Conservation (phyloP, 192 early-diverging fungal genomes). For the Glomus cerebriforme region DNA sequence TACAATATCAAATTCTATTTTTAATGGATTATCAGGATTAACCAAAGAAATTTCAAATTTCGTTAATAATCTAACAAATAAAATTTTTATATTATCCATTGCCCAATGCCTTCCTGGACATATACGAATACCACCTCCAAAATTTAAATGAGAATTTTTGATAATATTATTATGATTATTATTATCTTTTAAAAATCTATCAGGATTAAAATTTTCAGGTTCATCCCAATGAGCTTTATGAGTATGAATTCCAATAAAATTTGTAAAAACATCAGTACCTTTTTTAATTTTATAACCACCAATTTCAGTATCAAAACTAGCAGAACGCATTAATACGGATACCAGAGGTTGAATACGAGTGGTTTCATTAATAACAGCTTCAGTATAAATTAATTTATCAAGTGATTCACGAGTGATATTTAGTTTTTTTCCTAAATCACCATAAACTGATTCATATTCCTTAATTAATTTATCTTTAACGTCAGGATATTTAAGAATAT, state of each 20-base stretch:
- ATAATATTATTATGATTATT: neutral
- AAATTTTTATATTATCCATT: neutral
- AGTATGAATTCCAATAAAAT: neutral
- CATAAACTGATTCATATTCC: neutral
- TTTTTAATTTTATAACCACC: slow-evolving; percentile 4
- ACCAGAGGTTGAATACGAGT: neutral
- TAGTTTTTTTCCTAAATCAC: neutral
- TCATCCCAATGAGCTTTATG: neutral
- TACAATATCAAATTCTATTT: neutral
- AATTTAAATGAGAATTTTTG: neutral
- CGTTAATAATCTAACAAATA: neutral
- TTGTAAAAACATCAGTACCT: neutral
- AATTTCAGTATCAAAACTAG: neutral
- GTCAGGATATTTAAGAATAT: neutral
- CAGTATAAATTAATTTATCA: neutral
- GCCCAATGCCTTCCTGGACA: slow-evolving; percentile 15
- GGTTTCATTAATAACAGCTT: slow-evolving; percentile 15
- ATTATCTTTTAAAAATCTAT: neutral
- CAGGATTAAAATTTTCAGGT: neutral
- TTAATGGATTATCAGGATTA: neutral
- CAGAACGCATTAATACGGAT: neutral
- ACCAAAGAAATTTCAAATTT: neutral
- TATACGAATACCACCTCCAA: neutral
- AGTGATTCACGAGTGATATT: neutral
- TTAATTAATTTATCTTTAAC: neutral